phyloP scores from a whole-genome alignment of 345 rosid species.

The Crucihimalaya himalaica region DNA sequence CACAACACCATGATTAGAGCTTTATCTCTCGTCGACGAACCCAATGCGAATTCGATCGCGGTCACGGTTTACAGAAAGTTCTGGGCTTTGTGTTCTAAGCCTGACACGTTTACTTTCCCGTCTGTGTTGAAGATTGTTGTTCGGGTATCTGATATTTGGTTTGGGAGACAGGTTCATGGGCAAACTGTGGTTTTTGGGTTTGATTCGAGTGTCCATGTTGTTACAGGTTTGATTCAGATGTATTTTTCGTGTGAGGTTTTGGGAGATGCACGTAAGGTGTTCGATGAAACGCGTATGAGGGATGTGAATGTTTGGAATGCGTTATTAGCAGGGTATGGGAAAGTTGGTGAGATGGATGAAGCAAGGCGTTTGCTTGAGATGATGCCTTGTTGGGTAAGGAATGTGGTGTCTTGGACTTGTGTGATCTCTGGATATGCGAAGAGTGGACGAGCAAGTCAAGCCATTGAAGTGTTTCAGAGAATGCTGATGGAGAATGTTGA shows the following conservation, averaged over 20 bases:
- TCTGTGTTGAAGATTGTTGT: constrained; percentile 55
- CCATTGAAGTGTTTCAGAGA: constrained; percentile 54
- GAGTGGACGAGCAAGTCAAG: constrained; percentile 49
- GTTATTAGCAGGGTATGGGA: constrained; percentile 54
- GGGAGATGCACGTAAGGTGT: constrained; percentile 58
- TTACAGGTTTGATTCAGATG: constrained; percentile 60
- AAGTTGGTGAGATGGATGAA: constrained; percentile 48
- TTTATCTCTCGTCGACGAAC: constrained; percentile 46
- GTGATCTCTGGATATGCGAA: constrained; percentile 66
- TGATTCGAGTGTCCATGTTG: constrained; percentile 45
- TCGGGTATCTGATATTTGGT: constrained; percentile 38
- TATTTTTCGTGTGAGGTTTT: constrained; percentile 41
- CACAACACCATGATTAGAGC: constrained; percentile 64
- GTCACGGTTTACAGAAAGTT: constrained; percentile 54
- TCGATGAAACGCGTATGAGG: constrained; percentile 45
- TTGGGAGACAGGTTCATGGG: constrained; percentile 61
- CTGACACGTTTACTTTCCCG: constrained; percentile 71
- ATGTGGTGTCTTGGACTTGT: constrained; percentile 73
- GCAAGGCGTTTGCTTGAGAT: constrained; percentile 52
- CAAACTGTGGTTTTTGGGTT: constrained; percentile 56
- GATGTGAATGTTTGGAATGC: constrained; percentile 65
- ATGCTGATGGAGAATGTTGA: constrained; percentile 60
- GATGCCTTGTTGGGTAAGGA: constrained; percentile 55
- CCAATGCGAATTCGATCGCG: constrained; percentile 36
- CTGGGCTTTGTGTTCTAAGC: constrained; percentile 47